Evolutionary conservation across 1,284 basidiomycete genomes (phyloP).

Genomic region (Singerocomus inundabilis): DNA sequence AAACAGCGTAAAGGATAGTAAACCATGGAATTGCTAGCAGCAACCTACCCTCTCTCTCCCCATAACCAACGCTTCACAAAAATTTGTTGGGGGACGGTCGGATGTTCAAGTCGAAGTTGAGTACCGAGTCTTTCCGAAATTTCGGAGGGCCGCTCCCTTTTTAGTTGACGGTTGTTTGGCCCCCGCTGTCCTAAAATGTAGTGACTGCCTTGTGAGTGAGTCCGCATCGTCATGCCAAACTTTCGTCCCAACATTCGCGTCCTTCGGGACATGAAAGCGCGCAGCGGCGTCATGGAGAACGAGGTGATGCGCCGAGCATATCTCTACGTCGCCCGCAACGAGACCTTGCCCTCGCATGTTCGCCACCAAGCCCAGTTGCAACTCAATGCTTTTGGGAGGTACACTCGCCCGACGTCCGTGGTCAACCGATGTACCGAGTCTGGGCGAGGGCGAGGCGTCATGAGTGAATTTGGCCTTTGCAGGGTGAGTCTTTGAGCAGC

Average conservation of each 20-base stretch:
- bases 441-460: constrained; percentile 82
- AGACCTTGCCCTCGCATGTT: constrained; percentile 77
- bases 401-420: constrained; percentile 80
- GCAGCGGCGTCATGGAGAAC: constrained; percentile 64
- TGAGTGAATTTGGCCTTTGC: constrained; percentile 86
- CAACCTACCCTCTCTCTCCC: constrained; percentile 22
- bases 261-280: constrained; percentile 75
- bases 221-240: constrained; percentile 39
- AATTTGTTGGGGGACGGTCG: neutral
- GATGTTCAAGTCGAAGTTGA: neutral
- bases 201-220: too few relatives aligned
- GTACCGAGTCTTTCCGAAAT: neutral
- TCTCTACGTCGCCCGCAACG: constrained; percentile 88
- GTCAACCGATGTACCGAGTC: constrained; percentile 87
- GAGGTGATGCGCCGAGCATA: constrained; percentile 86
- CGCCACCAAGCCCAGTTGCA: constrained; percentile 97
- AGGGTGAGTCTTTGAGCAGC: constrained; percentile 63
- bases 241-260: constrained; percentile 62
- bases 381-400: constrained; percentile 82
- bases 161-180: constrained; percentile 28
- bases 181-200: neutral
- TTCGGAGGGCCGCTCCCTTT: neutral
- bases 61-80: constrained; percentile 24
- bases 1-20: neutral
- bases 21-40: neutral